Evolutionary conservation across 2,329 filamentous ascomycete species (phyloP), one percentile per base, ranked within the genome.

Genomic region (Neofusicoccum sp.): DNA sequence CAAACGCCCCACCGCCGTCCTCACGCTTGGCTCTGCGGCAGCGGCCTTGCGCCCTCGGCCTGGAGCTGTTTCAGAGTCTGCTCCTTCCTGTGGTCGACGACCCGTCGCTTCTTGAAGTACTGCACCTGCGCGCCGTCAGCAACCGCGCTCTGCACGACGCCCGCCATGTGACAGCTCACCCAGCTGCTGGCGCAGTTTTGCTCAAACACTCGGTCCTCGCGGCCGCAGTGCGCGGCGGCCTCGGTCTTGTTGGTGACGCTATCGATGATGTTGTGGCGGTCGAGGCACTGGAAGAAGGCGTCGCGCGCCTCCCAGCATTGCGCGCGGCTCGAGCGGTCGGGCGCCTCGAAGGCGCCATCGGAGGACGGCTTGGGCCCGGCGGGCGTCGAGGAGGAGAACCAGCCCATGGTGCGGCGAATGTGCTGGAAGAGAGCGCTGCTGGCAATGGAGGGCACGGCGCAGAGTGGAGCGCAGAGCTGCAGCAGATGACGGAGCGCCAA

Each of bases 61-160:
- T 74, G 70, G 70, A 97, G 85, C 73, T 87, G 86, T 70, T 90
- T 89, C 67, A 97, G 81, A 29, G 92, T 90, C 78, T 88, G 83
- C 72, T 91, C 89, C 78, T 94, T 92, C 71, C 96, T 91, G 73
- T 91, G 85, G 70, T 99, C 95, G 79, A 96, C 94, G 39, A 98
- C 92, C 71, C 95, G 85, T 80, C 93, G 90, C 78, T 97, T 93
- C 83, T 98, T 97, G 80, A 99, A 99, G 78, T 99, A 98, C 79
- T 93, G 92, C 65, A 97, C 91, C 92, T 95, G 70, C 50, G 22
- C 12, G 43, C 49, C 50, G 50, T 49, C 56, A 64, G 56, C 54
- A 47, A 11, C 12, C 22, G 33, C 34, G 33, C 29, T 41, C 29
- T 47, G 33, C 14, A 14, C 29, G 6, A n/a, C 48, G n/a, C 31